These are phyloP conservation scores for Castanospermum australe DNA, from an alignment of 306 rosid genomes.

Conservation along the genomic window DNA sequence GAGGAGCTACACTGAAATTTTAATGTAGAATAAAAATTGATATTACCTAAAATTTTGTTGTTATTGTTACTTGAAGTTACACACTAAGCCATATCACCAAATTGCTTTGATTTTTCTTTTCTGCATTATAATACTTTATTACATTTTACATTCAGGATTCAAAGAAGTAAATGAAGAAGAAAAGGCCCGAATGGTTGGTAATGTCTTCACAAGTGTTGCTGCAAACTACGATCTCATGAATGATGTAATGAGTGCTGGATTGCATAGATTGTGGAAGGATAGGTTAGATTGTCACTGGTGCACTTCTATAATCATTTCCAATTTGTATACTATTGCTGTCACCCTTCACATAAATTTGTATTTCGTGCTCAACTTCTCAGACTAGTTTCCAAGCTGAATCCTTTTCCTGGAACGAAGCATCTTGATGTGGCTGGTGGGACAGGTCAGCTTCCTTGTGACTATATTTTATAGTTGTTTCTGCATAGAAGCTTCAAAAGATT, in stretches of 20 bases:
- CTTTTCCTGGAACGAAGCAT: constrained; percentile 96
- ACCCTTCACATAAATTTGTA: constrained; percentile 8
- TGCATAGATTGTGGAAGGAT: constrained; percentile 97
- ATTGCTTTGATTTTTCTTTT: neutral
- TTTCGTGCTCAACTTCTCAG: constrained; percentile 47
- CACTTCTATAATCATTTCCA: neutral
- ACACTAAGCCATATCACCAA: neutral
- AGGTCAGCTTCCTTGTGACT: constrained; percentile 47
- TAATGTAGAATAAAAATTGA: neutral
- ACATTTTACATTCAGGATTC: constrained; percentile 53
- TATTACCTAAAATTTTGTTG: neutral
- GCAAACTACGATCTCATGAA: constrained; percentile 88
- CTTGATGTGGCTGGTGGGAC: constrained; percentile 99
- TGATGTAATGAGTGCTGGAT: constrained; percentile 91
- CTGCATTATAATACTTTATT: constrained; percentile 7
- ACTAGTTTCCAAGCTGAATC: constrained; percentile 80
- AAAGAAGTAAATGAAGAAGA: constrained; percentile 92
- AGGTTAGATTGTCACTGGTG: constrained; percentile 41
- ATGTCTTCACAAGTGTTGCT: constrained; percentile 89
- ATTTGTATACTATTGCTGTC: constrained; percentile 1
- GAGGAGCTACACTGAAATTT: too few species aligned
- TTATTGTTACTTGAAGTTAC: neutral
- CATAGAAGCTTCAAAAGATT: neutral
- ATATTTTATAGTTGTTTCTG: constrained; percentile 5
- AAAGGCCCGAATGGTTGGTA: constrained; percentile 78